Base-by-base conservation (phyloP, 495 filamentous ascomycete genomes). In the Hypoxylon lienhwacheense region DNA sequence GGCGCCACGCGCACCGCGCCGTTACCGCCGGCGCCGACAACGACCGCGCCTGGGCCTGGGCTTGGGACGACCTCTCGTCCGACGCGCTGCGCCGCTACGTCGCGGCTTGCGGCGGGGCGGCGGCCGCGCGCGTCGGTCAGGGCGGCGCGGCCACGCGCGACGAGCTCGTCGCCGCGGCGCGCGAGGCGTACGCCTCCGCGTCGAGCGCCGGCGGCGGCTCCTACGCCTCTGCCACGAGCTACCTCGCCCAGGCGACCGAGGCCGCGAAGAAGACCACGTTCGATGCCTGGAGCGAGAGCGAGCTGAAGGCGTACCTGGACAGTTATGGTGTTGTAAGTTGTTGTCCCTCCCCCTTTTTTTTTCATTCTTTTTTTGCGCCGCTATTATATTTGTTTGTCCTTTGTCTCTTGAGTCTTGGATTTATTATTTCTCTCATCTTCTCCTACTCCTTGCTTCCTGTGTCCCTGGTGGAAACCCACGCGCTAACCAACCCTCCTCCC, bases 271-370 rank as follows among this genome's bases (percentile, higher is more conserved):
- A 85, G 12, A 70, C 68, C 12, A 78, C 82, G 3, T 93, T 93
- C 56, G 85, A 93, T 37, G 85, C 82, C 1, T 95, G 90, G 90
- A 87, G 87, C 43, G 83, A 78, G 52, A 78, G 72, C 46, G 90
- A 95, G 14, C 74, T 95, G 44, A 92, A 92, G 75, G 72, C 79
- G 10, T 92, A 90, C 55, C 78, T 92, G 8, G 89, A 92, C 66
- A 86, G 83, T 40, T 92, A 91, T 61, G 89, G 88, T 29, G 77
- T 92, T 4, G 71, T 72, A 63, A 59, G 71, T 65, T n/a, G n/a
- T n/a, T n/a, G n/a, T n/a, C n/a, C n/a, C n/a, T n/a, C n/a, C n/a
- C n/a, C n/a, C n/a, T n/a, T n/a, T n/a, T n/a, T n/a, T n/a, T n/a
- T n/a, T n/a, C n/a, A n/a, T n/a, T n/a, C n/a, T n/a, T 44, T 29